Evolutionary conservation across 306 rosid genomes (phyloP).

Genomic region (Quercus engelmannii): DNA sequence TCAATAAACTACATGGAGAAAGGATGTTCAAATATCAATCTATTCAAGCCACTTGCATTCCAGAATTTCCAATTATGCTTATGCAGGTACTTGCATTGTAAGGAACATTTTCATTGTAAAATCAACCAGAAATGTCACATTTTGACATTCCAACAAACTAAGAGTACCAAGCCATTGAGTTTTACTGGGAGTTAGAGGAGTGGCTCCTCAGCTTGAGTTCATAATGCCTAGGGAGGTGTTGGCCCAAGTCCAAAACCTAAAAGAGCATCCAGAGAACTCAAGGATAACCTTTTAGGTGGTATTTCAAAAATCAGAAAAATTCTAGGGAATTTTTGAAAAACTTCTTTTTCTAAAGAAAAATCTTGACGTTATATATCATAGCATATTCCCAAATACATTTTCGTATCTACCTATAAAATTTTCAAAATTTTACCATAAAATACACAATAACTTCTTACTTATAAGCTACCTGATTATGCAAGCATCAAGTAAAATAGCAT

Average conservation of each 20-base stretch:
- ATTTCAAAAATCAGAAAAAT: too few species aligned
- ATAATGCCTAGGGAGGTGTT: not conserved
- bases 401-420: too few species aligned
- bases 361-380: too few species aligned
- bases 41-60: not conserved
- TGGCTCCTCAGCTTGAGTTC: not conserved
- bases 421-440: not conserved
- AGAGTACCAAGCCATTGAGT: not conserved
- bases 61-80: not conserved
- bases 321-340: too few species aligned
- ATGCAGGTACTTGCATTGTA: not conserved
- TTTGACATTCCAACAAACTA: too few species aligned
- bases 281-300: too few species aligned
- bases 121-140: too few species aligned
- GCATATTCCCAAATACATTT: too few species aligned
- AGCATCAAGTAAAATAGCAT: slow-evolving; percentile 1
- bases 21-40: not conserved
- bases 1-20: not conserved
- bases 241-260: not conserved
- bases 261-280: too few species aligned
- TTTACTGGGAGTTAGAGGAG: not conserved
- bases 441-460: not conserved
- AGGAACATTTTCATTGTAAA: not conserved
- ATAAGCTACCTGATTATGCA: slow-evolving; percentile 6
- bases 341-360: too few species aligned